Evolutionary conservation across 1,284 basidiomycete genomes (phyloP).

Genomic region (Malassezia restricta): DNA sequence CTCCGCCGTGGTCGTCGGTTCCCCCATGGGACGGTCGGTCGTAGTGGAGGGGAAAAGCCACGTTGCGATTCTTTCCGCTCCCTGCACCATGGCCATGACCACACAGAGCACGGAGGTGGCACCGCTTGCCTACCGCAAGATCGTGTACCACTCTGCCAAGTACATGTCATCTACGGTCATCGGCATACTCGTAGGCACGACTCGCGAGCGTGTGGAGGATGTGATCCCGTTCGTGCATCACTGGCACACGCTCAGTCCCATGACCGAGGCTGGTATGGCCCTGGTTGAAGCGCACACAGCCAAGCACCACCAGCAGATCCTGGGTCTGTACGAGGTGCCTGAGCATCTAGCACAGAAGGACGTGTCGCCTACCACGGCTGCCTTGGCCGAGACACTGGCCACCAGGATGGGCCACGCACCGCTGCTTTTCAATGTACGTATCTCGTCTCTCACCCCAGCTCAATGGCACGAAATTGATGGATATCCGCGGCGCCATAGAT

Average conservation of each 20-base stretch:
- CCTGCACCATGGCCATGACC: not conserved
- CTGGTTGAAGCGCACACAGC: slow-evolving; percentile 10
- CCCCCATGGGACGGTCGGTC: slow-evolving; percentile 1
- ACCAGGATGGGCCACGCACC: not conserved
- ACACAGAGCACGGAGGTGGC: not conserved
- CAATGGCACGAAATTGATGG: slow-evolving; percentile 3
- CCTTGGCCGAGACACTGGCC: slow-evolving; percentile 9
- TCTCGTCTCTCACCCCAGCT: not conserved
- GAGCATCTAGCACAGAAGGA: slow-evolving; percentile 2
- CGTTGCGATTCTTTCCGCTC: not conserved
- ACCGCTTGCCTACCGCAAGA: slow-evolving; percentile 14
- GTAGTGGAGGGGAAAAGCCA: not conserved
- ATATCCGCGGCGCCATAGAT: not conserved
- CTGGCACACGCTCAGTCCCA: slow-evolving; percentile 15
- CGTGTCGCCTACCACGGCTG: slow-evolving; percentile 1
- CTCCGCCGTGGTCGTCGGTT: slow-evolving; percentile 22
- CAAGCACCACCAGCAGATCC: not conserved
- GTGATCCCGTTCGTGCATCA: slow-evolving; percentile 16
- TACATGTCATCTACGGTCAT: slow-evolving; percentile 11
- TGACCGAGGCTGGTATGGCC: slow-evolving; percentile 16
- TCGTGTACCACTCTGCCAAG: slow-evolving; percentile 18
- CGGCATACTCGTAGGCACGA: slow-evolving; percentile 14
- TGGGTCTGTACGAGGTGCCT: slow-evolving; percentile 18
- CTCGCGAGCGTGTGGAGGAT: slow-evolving; percentile 1
- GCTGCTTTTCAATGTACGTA: slow-evolving; percentile 6